Evolutionary conservation across 1,139 yeast genomes (phyloP), one percentile per base, ranked within the genome.

Genomic region (Pichia sp.): DNA sequence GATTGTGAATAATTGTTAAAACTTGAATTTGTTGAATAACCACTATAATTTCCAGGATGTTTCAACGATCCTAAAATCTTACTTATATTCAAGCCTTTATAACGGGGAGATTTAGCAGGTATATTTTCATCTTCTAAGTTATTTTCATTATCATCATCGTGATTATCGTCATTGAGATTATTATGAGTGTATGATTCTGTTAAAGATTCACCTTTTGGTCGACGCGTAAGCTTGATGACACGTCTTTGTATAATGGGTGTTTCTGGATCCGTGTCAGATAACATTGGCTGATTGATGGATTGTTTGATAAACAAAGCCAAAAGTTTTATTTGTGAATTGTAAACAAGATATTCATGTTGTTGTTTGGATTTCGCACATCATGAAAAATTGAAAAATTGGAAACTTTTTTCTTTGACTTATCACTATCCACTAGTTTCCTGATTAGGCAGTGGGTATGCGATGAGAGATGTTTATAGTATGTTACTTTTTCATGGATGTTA

Each of bases 11-110:
- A 36, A 14, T 46, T 42, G 22, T 44, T 47, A 22, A 53, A 45
- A 43, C 55, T 53, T 10, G 55, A 53, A 46, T 48, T 50, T 5
- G 53, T 30, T 2, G 45, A 45, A 34, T 45, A 53, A n/a, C 55
- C 55, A 42, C 53, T 53, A 13, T 50, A 53, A 18, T 50, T 50
- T 5, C 42, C 28, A 1, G 51, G 27, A 13, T 49, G 45, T 27
- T 52, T 52, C 43, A 46, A 28, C 9, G 45, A 49, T 3, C 52
- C 52, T 27, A 52, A 44, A 16, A 52, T 52, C 25, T 49, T 52
- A 19, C 46, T 28, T 3, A 52, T 46, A 18, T 52, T 30, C 28
- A 52, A 38, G 2, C 49, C 39, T 27, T 49, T 52, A 2, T 33
- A 6, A 5, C 46, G 50, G 14, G 49, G 53, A 3, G 47, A 43